A percentile compares a stretch with the other conserved stretches of the same genome.
phyloP scores from a whole-genome alignment of 352 stramenopile species.

The Pythium dissimile region DNA sequence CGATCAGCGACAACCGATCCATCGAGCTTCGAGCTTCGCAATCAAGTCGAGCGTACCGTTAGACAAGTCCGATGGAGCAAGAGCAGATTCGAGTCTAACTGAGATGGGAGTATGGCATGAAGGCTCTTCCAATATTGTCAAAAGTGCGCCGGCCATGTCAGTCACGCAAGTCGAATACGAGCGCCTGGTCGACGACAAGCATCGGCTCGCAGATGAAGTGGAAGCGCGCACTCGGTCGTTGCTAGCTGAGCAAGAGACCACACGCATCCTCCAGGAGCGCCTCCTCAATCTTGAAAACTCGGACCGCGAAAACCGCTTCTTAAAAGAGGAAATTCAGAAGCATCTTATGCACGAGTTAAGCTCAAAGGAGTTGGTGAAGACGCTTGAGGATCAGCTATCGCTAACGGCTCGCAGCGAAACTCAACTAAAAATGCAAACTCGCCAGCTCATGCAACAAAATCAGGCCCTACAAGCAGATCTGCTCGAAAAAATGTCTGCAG shows the following conservation, averaged over 20 bases:
- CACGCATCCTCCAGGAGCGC: constrained; percentile 36
- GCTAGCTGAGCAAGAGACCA: constrained; percentile 33
- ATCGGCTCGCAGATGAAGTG: constrained; percentile 20
- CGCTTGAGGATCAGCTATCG: constrained; percentile 45
- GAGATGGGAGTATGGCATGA: too few relatives aligned
- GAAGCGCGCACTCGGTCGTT: constrained; percentile 16
- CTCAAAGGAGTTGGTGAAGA: constrained; percentile 49
- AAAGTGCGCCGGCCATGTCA: background rate
- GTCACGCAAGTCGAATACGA: constrained; percentile 34
- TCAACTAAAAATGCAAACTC: constrained; percentile 65
- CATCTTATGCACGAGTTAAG: constrained; percentile 55
- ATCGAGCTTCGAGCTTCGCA: constrained; percentile 4
- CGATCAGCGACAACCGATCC: background rate
- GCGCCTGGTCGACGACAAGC: constrained; percentile 37
- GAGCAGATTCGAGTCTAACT: background rate
- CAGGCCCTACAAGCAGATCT: constrained; percentile 60
- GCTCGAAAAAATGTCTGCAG: constrained; percentile 60
- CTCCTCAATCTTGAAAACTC: constrained; percentile 36
- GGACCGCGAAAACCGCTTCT: constrained; percentile 48
- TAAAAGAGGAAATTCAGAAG: constrained; percentile 66
- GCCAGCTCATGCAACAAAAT: constrained; percentile 69
- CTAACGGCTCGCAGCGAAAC: constrained; percentile 58
- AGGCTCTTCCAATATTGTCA: too few relatives aligned
- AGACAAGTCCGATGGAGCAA: too few relatives aligned
- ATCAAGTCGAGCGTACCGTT: too few relatives aligned